Evolutionary conservation across 495 filamentous ascomycete genomes (phyloP).

Genomic region (Apodospora peruviana): DNA sequence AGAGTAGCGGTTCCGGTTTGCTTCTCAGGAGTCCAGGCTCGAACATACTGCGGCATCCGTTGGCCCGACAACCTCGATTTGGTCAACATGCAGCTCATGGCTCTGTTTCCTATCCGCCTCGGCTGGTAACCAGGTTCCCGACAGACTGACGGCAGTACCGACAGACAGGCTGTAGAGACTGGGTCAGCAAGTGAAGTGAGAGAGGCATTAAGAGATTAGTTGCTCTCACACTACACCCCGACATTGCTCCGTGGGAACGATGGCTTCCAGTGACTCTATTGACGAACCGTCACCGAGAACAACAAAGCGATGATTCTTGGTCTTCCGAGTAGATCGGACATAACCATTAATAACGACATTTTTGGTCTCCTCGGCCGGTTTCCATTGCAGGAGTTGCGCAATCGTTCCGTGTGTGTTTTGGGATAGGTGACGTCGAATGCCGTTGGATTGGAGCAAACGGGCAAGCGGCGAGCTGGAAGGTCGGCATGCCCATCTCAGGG

Average conservation of each 20-base stretch:
- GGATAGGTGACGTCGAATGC: slow-evolving; percentile 13
- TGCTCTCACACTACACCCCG: slow-evolving; percentile 57
- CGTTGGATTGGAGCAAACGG: slow-evolving; percentile 3
- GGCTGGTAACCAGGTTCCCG: slow-evolving; percentile 73
- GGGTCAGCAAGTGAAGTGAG: slow-evolving; percentile 17
- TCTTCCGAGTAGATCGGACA: slow-evolving; percentile 77
- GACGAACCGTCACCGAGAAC: slow-evolving; percentile 86
- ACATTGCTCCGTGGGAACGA: slow-evolving; percentile 69
- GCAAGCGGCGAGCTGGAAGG: slow-evolving; percentile 7
- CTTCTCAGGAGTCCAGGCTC: too few relatives aligned
- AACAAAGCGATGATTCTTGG: slow-evolving; percentile 78
- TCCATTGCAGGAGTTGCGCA: slow-evolving; percentile 26
- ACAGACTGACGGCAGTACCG: slow-evolving; percentile 73
- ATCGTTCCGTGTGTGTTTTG: slow-evolving; percentile 17
- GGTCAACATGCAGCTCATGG: slow-evolving; percentile 70
- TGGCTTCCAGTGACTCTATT: slow-evolving; percentile 69
- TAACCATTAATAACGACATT: slow-evolving; percentile 63
- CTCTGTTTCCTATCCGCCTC: slow-evolving; percentile 64
- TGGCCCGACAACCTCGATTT: slow-evolving; percentile 64
- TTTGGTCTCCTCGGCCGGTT: slow-evolving; percentile 16
- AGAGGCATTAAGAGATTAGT: slow-evolving; percentile 20
- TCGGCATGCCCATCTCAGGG: slow-evolving; percentile 7
- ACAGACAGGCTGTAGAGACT: slow-evolving; percentile 60
- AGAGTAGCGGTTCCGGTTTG: slow-evolving; percentile 9
- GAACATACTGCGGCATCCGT: slow-evolving; percentile 75